Evolutionary conservation across 2,329 filamentous ascomycete genomes (phyloP).

Genomic region (Pyrenophora teres): DNA sequence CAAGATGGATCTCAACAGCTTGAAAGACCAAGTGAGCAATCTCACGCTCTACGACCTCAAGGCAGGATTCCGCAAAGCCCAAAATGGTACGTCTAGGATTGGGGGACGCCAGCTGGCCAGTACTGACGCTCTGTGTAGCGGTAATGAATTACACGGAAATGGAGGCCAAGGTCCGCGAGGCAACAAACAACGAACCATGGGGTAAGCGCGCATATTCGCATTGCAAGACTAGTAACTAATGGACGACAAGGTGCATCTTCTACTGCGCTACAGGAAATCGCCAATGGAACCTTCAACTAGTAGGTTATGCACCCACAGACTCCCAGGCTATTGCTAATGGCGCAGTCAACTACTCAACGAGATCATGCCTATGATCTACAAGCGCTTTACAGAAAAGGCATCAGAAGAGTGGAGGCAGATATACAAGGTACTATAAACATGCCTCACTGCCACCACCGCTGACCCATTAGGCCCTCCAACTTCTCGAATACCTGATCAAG

Average conservation of each 20-base stretch:
- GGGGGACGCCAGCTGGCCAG: conserved; percentile 21
- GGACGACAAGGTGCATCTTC: conserved; percentile 67
- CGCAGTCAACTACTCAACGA: conserved; percentile 91
- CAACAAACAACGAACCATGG: conserved; percentile 99
- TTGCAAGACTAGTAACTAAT: conserved; percentile 17
- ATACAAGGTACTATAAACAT: conserved; percentile 72
- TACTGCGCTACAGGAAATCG: conserved; percentile 94
- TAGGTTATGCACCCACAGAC: conserved; percentile 54
- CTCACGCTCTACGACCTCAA: conserved; percentile 94
- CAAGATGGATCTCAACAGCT: conserved; percentile 81
- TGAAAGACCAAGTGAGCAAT: conserved; percentile 88
- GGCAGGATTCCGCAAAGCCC: conserved; percentile 90
- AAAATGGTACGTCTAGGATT: conserved; percentile 74
- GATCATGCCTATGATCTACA: conserved; percentile 99
- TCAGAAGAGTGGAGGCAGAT: conserved; percentile 99
- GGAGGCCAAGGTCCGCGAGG: conserved; percentile 80
- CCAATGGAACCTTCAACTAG: conserved; percentile 98
- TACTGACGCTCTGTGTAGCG: conserved; percentile 59
- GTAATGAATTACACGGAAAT: conserved; percentile 96
- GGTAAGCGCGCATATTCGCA: conserved; percentile 67
- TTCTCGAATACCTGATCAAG: conserved; percentile 96
- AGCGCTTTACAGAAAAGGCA: conserved; percentile 96
- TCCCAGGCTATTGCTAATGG: conserved; percentile 25
- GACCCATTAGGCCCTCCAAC: conserved; percentile 69
- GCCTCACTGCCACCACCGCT: conserved; percentile 10